Base-by-base conservation (phyloP, 2,329 filamentous ascomycete species). In the Aspergillus sp. region DNA sequence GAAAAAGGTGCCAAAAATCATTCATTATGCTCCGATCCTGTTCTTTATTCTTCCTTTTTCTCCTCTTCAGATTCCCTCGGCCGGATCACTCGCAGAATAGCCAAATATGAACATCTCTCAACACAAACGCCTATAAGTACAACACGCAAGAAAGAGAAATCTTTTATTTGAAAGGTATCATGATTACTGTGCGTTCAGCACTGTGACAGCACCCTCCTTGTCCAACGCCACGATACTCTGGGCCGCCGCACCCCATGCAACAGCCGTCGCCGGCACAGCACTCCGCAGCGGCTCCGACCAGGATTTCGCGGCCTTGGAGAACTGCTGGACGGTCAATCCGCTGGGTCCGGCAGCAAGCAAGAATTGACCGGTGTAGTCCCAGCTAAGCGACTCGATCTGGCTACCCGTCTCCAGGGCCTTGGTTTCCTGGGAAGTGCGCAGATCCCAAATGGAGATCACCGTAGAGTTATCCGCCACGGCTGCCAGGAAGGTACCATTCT, bases 351-450 rank as follows among this genome's bases (percentile, higher is more conserved):
- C 89, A 11, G 88, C 88, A 22, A 92, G 89, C 49, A 99, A 79
- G 76, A 89, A 99, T 73, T 96, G 93, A 41, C 92, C 93, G 6
- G 89, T 94, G 76, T 95, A 96, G 68, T 99, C 94, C 92, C 92
- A 99, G 45, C 81, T 80, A 58, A 96, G 79, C 38, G 82, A 84
- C 55, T 88, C 82, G 45, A 96, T 84, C n/a, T 83, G 79, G 56
- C 85, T 86, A 51, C 91, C 93, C 43, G 88, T 86, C 59, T 96
- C 90, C 38, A 99, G 79, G n/a, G 88, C 83, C 79, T 95, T 95
- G 67, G 86, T 85, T 64, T 85, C 82, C 4, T 86, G 86, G 16
- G 88, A 85, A 74, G 95, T 96, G 62, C 94, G 87, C 55, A 99
- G 80, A 71, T 97, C 93, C 79, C 95, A 97, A 50, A 97, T 84